Conservation (phyloP, 2,329 filamentous ascomycete genomes). For the Trichoderma endophyticum region DNA sequence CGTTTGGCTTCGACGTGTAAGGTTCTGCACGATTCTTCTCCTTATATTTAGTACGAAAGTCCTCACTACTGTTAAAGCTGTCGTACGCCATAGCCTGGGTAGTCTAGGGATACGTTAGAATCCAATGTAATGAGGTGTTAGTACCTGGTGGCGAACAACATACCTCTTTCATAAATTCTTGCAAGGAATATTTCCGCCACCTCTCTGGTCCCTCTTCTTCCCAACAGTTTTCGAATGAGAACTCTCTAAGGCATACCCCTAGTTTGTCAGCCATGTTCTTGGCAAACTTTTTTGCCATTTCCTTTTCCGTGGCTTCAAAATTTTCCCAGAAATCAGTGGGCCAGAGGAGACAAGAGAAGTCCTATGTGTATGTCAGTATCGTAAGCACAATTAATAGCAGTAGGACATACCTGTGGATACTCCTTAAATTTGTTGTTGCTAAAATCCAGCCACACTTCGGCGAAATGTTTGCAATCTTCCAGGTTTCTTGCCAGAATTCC, state of each 20-base stretch:
- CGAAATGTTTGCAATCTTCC: not conserved
- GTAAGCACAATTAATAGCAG: not conserved
- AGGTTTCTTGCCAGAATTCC: not conserved
- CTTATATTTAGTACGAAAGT: not conserved
- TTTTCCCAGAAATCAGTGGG: not conserved
- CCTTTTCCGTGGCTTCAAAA: not conserved
- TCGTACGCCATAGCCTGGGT: not conserved
- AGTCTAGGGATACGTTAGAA: not conserved
- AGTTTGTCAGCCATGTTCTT: not conserved
- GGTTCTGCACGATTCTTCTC: not conserved
- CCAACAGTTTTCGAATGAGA: not conserved
- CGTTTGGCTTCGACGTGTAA: not conserved
- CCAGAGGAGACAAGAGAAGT: not conserved
- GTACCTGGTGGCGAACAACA: not conserved
- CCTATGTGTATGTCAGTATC: not conserved
- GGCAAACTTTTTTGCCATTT: not conserved
- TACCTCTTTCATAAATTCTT: not conserved
- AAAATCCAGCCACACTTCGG: not conserved
- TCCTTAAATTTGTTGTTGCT: not conserved
- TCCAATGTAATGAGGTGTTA: not conserved
- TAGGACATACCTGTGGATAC: not conserved
- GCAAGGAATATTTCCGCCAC: not conserved
- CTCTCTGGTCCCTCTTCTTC: fast-evolving
- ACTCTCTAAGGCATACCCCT: not conserved
- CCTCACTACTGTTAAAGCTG: not conserved